These are phyloP conservation scores for Smittium mucronatum DNA, from an alignment of 371 early-diverging fungal genomes.

Conservation along the genomic window DNA sequence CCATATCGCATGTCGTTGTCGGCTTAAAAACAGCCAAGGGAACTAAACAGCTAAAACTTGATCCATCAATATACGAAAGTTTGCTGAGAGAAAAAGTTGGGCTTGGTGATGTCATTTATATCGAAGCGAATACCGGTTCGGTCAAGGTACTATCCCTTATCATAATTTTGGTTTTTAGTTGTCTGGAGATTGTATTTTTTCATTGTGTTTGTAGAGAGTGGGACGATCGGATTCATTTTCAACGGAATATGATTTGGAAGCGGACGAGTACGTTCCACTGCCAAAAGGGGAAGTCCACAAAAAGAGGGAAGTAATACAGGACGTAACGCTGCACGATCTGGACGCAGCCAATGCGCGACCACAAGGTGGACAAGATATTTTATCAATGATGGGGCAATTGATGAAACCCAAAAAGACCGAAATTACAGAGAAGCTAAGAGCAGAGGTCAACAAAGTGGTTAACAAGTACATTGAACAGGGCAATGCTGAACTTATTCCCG, in stretches of 20 bases:
- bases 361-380: conserved; percentile 91
- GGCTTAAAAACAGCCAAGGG: conserved; percentile 97
- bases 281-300: conserved; percentile 99
- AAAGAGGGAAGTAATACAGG: conserved; percentile 93
- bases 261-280: conserved; percentile 91
- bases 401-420: conserved; percentile 97
- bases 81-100: conserved; percentile 93
- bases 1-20: conserved; percentile 88
- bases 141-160: conserved; percentile 55
- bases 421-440: conserved; percentile 92
- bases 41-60: conserved; percentile 93
- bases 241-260: conserved; percentile 92
- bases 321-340: conserved; percentile 96
- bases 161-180: no score
- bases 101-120: conserved; percentile 96
- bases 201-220: conserved; percentile 48
- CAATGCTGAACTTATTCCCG: conserved; percentile 92
- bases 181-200: no score
- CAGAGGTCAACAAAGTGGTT: conserved; percentile 98
- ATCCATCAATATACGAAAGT: conserved; percentile 92
- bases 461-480: conserved; percentile 98
- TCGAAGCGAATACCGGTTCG: conserved; percentile 95
- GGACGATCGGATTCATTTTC: conserved; percentile 93
- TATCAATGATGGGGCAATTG: conserved; percentile 94
- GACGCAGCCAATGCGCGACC: conserved; percentile 97